A percentile compares a stretch with the other conserved stretches of the same genome.
Evolutionary conservation across 2,329 filamentous ascomycete genomes (phyloP).

Genomic region (Talaromyces funiculosus): DNA sequence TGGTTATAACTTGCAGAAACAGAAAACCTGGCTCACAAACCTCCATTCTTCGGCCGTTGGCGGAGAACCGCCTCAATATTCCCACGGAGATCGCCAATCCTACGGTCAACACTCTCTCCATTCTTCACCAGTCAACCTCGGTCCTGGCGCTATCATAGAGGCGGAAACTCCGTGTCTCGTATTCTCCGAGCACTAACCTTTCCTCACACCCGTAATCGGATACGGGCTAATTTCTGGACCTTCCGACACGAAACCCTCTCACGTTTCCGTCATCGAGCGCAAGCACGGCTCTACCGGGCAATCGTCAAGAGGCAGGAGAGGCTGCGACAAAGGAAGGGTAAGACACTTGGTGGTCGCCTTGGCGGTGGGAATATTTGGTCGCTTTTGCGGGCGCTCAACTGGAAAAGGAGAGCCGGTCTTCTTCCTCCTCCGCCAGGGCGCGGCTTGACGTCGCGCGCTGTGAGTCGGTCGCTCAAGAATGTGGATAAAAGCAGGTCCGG

Average conservation of each 20-base stretch:
- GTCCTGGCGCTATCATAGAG: slow-evolving; percentile 1
- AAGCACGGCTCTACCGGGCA: slow-evolving; percentile 71
- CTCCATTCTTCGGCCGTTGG: slow-evolving; percentile 13
- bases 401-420: slow-evolving; percentile 7
- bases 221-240: slow-evolving; percentile 60
- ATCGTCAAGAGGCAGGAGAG: slow-evolving; percentile 54
- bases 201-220: slow-evolving; percentile 58
- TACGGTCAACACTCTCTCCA: background rate
- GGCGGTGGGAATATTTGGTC: slow-evolving; percentile 45
- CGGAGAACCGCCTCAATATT: slow-evolving; percentile 8
- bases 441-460: slow-evolving; percentile 13
- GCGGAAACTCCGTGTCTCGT: slow-evolving; percentile 31
- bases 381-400: slow-evolving; percentile 17
- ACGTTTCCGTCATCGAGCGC: slow-evolving; percentile 61
- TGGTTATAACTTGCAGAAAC: background rate
- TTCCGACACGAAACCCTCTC: slow-evolving; percentile 73
- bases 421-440: slow-evolving; percentile 12
- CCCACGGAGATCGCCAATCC: background rate
- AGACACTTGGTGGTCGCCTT: slow-evolving; percentile 17
- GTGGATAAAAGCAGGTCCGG: slow-evolving; percentile 2
- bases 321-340: background rate
- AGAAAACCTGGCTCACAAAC: slow-evolving; percentile 9
- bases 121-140: slow-evolving; percentile 1
- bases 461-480: slow-evolving; percentile 12
- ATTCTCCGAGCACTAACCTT: slow-evolving; percentile 58